Evolutionary conservation across 2,329 filamentous ascomycete species (phyloP), one percentile per base, ranked within the genome.

Genomic region (Ascochyta koolunga): DNA sequence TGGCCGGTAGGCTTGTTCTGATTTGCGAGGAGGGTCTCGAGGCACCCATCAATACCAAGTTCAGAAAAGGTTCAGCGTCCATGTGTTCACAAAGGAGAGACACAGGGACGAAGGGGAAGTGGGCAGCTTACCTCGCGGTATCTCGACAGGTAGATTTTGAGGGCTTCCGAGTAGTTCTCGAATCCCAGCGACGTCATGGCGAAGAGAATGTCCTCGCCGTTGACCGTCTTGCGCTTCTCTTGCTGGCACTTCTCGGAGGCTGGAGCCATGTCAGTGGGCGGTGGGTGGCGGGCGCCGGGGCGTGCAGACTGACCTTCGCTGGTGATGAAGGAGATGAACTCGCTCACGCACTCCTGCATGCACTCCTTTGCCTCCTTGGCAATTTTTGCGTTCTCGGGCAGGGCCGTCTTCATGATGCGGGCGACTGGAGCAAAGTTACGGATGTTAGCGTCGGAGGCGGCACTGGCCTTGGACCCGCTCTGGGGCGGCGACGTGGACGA

Each of bases 331-430:
- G 91, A 96, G 81, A 99, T 99, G 78, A 99, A 99, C 79, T 99
- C 95, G 86, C 93, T 97, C 54, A 99, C 95, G 73, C 95, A 99
- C 78, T 99, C 95, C 77, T 99, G 95, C 95, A 99, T 98, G 79
- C 95, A 99, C 76, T 99, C 95, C 77, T 99, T 99, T 50, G 95
- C 95, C 75, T 99, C 95, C 75, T 99, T 99, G 56, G 93, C 93
- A 58, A 99, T 99, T 79, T 99, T 99, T 65, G 95, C 95, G 73
- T 99, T 99, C 64, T 99, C 95, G 45, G 95, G 95, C 42, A 99
- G 83, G 6, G 95, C 95, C 68, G 92, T 89, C 78, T 99, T 99
- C 95, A 99, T 99, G 77, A 99, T 98, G 52, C 95, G 89, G 64
- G 95, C 95, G 71, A 99, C 95, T 99, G 89, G 87, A 78, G 87